Conservation (phyloP, 108 stramenopile genomes). For the Fistulifera pelliculosa region DNA sequence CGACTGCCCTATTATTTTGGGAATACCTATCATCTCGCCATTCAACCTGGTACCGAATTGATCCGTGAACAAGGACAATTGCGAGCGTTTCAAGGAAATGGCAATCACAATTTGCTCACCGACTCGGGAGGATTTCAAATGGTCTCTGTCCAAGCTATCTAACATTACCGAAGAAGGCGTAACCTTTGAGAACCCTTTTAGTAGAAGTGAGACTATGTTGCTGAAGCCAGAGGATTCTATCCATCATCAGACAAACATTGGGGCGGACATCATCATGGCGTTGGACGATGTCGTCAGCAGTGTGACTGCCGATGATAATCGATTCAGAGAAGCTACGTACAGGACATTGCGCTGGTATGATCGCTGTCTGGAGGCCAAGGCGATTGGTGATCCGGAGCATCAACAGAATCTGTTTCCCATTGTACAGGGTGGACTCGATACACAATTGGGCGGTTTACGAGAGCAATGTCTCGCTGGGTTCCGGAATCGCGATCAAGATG, state of each 20-base stretch:
- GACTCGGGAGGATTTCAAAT: slow-evolving; percentile 99
- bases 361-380: slow-evolving; percentile 87
- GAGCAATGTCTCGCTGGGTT: slow-evolving; percentile 90
- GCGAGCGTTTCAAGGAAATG: slow-evolving; percentile 79
- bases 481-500: slow-evolving; percentile 53
- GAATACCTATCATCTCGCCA: slow-evolving; percentile 97
- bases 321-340: slow-evolving; percentile 84
- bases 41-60: slow-evolving; percentile 87
- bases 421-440: slow-evolving; percentile 97
- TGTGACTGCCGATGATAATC: slow-evolving; percentile 47
- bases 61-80: slow-evolving; percentile 73
- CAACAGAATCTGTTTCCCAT: slow-evolving; percentile 89
- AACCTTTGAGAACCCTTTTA: slow-evolving; percentile 82
- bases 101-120: slow-evolving; percentile 64
- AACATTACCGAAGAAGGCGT: slow-evolving; percentile 95
- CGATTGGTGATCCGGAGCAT: slow-evolving; percentile 19
- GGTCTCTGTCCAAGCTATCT: slow-evolving; percentile 89
- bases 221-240: slow-evolving; percentile 95
- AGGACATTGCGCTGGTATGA: slow-evolving; percentile 95
- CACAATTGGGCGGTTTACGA: slow-evolving; percentile 76
- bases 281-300: slow-evolving; percentile 93
- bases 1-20: slow-evolving; percentile 82
- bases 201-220: slow-evolving; percentile 44
- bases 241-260: slow-evolving; percentile 87
- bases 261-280: slow-evolving; percentile 97